Evolutionary conservation across 257 asterid genomes (phyloP).

Genomic region (Ophiorrhiza pumila): DNA sequence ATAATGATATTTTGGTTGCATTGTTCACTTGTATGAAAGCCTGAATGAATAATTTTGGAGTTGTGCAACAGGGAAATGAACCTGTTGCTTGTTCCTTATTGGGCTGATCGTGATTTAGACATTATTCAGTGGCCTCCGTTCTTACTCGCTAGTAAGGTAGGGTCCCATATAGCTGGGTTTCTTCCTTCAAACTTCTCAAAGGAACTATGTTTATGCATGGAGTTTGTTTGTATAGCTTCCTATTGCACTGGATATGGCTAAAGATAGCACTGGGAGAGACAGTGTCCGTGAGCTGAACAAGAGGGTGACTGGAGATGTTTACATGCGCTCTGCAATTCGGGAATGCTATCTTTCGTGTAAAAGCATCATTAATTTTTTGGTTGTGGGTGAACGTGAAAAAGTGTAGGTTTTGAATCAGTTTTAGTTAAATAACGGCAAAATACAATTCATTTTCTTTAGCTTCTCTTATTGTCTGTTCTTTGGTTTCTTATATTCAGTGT

Average conservation of each 20-base stretch:
- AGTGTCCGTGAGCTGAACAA: constrained; percentile 83
- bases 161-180: constrained; percentile 22
- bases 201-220: constrained; percentile 3
- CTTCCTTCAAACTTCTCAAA: constrained; percentile 10
- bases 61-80: constrained; percentile 66
- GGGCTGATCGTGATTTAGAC: constrained; percentile 87
- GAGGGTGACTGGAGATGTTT: constrained; percentile 65
- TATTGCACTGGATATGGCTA: constrained; percentile 95
- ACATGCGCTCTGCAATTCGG: constrained; percentile 84
- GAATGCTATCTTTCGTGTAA: constrained; percentile 92
- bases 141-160: constrained; percentile 94
- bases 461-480: constrained; percentile 6
- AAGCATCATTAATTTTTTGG: constrained; percentile 73
- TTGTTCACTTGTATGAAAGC: neutral
- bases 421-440: neutral
- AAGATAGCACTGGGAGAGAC: constrained; percentile 83
- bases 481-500: constrained; percentile 47
- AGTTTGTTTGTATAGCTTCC: constrained; percentile 64
- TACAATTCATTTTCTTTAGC: neutral
- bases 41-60: constrained; percentile 1
- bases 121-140: constrained; percentile 99
- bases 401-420: constrained; percentile 46
- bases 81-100: constrained; percentile 87
- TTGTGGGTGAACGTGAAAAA: constrained; percentile 72
- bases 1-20: constrained; percentile 4